Base-by-base conservation (phyloP, 2,329 filamentous ascomycete species). In the Chaetomiaceae sp. region DNA sequence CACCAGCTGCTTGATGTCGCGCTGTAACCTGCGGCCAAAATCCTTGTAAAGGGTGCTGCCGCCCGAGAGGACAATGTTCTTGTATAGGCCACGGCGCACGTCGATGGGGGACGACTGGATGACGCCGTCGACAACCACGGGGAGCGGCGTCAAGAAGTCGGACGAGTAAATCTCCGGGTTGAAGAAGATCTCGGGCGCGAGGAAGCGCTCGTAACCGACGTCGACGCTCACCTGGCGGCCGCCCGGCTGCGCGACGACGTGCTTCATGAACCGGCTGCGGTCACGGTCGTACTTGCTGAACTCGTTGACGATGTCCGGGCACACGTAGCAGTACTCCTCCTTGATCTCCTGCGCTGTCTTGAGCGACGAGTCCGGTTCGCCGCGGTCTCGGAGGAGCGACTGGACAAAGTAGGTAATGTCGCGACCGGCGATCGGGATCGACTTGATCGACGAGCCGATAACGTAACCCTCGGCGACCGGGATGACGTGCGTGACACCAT, bases 371-470 rank as follows among this genome's bases (percentile, higher is more conserved):
- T 99, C 94, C 20, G 94, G 86, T 78, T 99, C 94, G 63, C 92
- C 92, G 64, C 94, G 88, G 73, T 99, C 94, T 74, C 94, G 87
- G 46, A 99, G 85, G 55, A 99, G 80, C 58, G 89, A 95, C 73
- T 99, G 94, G 48, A 99, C 92, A 67, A 99, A 99, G 73, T 97
- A 96, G 66, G 94, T 99, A 65, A 99, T 95, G 69, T 99, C 95
- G 72, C 94, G 88, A 66, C 94, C 94, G 49, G 94, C 94, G 65
- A 99, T 96, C 6, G 95, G 94, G 63, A 99, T 96, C 57, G 91
- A 96, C 77, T 99, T 99, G 76, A 99, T 99, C 18, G 92, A 96
- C 25, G 92, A 97, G 38, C 92, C 94, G 69, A 99, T 99, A 62
- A 99, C 94, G 72, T 99, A 99, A 58, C 94, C 94, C 74, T 99